Base-by-base conservation (phyloP, 2,329 filamentous ascomycete genomes). In the Ceratocystis papillata region DNA sequence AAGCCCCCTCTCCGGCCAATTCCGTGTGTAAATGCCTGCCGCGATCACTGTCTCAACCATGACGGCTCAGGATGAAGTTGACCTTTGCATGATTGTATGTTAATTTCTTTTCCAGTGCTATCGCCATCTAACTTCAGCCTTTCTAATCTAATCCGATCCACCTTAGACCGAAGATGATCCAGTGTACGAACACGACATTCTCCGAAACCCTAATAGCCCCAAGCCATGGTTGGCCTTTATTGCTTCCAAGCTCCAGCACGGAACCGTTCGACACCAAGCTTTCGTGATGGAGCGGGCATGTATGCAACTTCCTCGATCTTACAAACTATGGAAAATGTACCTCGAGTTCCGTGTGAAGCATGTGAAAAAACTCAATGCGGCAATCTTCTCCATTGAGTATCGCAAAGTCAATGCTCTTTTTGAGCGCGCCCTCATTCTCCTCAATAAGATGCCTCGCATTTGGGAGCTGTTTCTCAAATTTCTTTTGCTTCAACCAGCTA, bases 261-360 rank as follows among this genome's bases (percentile, higher is more conserved):
- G 92, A 71, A 89, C 83, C 57, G 73, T 89, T 55, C 84, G 90
- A 65, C 93, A 97, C 77, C 93, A 96, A 77, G 89, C 91, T 7
- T 86, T 84, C 70, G 83, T 91, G 46, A 88, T 97, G 78, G 94
- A 97, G 77, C 85, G 94, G 73, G 93, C 94, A 67, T 96, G 93
- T 76, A 81, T 84, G 69, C 88, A 95, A 72, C 82, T 99, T 59
- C 94, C 94, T 62, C 85, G 94, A 71, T 97, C 93, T 33, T 99
- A 96, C 79, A 99, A 99, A 79, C 81, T 99, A 62, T 99, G 94
- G 94, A 97, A 96, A 78, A 86, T 96, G 84, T 99, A 97, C 76
- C 84, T 99, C 70, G 83, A 86, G 70, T 88, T 97, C 71, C 85
- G 94, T 71, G 86, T 84, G 66, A 89, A 88, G 71, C 91, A 96